phyloP scores from a whole-genome alignment of 2,329 filamentous ascomycete species.

The Alternaria sp. region DNA sequence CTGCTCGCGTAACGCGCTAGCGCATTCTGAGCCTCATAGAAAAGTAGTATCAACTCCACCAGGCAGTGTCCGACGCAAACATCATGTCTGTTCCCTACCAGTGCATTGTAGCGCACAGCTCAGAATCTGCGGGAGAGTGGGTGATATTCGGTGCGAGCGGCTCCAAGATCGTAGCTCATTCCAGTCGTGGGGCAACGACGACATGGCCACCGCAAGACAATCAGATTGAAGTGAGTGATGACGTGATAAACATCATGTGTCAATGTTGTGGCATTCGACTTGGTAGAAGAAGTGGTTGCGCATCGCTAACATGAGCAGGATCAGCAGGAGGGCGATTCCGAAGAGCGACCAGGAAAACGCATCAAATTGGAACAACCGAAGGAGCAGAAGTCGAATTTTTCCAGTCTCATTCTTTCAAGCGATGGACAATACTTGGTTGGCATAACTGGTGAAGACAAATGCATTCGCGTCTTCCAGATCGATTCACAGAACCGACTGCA shows the following conservation, averaged over 20 bases:
- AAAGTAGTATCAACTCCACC: slow-evolving; percentile 20
- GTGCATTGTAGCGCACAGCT: slow-evolving; percentile 44
- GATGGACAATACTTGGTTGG: slow-evolving; percentile 76
- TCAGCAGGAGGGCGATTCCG: slow-evolving; percentile 30
- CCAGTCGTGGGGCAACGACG: slow-evolving; percentile 40
- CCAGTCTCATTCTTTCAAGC: slow-evolving; percentile 70
- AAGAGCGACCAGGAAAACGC: slow-evolving; percentile 53
- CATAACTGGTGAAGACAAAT: slow-evolving; percentile 91
- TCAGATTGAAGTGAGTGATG: slow-evolving; percentile 35
- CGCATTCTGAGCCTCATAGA: slow-evolving; percentile 16
- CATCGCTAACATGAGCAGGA: slow-evolving; percentile 29
- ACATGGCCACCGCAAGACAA: slow-evolving; percentile 40
- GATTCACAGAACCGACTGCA: slow-evolving; percentile 67
- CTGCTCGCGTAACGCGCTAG: slow-evolving; percentile 29
- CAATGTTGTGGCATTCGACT: neutral
- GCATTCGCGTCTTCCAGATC: slow-evolving; percentile 81
- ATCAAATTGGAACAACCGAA: slow-evolving; percentile 50
- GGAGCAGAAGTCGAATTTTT: slow-evolving; percentile 67
- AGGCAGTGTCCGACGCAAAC: slow-evolving; percentile 15
- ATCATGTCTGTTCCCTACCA: slow-evolving; percentile 53
- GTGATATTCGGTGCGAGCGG: slow-evolving; percentile 79
- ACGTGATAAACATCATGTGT: neutral
- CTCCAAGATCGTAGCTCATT: slow-evolving; percentile 68
- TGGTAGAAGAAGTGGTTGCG: neutral
- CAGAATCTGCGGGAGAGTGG: slow-evolving; percentile 37